Conservation (phyloP, 331 rosid genomes). For the Stylosanthes scabra region DNA sequence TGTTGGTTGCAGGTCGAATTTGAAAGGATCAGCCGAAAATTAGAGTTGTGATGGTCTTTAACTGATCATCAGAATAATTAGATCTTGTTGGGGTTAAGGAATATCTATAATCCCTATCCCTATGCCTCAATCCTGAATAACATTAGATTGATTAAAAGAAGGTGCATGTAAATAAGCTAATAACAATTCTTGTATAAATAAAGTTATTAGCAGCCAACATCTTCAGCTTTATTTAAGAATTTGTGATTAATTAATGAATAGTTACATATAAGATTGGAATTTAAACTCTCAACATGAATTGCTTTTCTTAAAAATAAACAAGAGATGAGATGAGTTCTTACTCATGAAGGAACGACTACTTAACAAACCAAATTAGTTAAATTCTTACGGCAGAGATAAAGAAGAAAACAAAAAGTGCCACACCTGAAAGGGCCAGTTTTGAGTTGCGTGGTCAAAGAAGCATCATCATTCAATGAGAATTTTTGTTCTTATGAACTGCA, state of each 20-base stretch:
- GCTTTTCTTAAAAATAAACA: no score
- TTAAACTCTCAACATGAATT: no score
- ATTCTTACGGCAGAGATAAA: conserved; percentile 42
- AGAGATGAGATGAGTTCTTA: no score
- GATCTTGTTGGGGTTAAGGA: conserved; percentile 50
- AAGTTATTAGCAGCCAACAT: no score
- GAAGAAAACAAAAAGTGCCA: conserved; percentile 31
- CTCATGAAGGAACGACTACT: conserved; percentile 17
- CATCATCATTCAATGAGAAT: conserved; percentile 25
- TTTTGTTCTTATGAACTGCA: conserved; percentile 19
- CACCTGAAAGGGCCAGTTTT: not conserved
- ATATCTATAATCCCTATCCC: conserved; percentile 49
- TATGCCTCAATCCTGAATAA: conserved; percentile 46
- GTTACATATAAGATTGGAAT: no score
- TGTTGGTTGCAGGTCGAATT: conserved; percentile 65
- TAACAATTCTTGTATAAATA: no score
- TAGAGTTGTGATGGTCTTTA: conserved; percentile 19
- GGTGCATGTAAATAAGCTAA: not conserved
- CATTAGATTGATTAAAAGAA: not conserved
- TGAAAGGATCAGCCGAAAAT: conserved; percentile 39
- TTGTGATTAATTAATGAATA: no score
- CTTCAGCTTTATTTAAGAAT: no score
- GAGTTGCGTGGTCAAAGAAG: conserved; percentile 7
- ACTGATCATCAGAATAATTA: conserved; percentile 37
- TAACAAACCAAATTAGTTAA: no score